Evolutionary conservation across 1,284 basidiomycete species (phyloP), one percentile per base, ranked within the genome.

Genomic region (Sanghuangporus sanghuang): DNA sequence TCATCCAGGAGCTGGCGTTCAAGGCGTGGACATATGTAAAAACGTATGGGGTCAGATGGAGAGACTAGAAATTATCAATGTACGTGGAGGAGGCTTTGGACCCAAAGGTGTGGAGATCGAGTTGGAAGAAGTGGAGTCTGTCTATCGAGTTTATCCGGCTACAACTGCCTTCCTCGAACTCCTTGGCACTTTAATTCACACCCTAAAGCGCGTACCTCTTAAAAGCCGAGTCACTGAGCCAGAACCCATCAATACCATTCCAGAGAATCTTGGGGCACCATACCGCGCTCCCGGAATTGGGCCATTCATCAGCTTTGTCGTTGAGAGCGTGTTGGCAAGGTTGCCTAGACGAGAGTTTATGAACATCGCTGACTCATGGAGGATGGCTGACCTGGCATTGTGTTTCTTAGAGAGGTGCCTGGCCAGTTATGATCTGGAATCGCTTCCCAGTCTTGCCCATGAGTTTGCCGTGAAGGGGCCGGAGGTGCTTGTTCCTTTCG

Each of bases 131-230:
- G 85, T 95, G 57, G 96, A 99, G 75, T 80, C 90, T 11, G 81
- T 84, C 4, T 85, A 89, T 70, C 85, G 85, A 71, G 73, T 87
- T 58, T 98, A 95, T 73, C 94, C 95, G 0, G 85, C 92, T 5
- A 96, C 95, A 0, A 89, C 93, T 11, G 89, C 93, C 0, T 96
- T 98, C 77, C 77, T 98, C 61, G 85, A 85, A 65, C 84, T 98
- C 62, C 84, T 99, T 62, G 84, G 85, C 63, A 89, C 90, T 0
- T 81, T 98, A 59, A 81, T 92, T 39, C 91, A 93, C 73, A 85
- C 90, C 3, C 83, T 87, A 0, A 92, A 91, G 73, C 82, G 83
- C 50, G 77, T 87, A 5, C 81, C 84, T 0, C 69, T 87, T 36
- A 81, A 83, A 61, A 84, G 85, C 59, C 81, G 84, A 8, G 74